Evolutionary conservation across 176 grass and related monocot genomes (phyloP).

Genomic region (Saccharum officinarum): DNA sequence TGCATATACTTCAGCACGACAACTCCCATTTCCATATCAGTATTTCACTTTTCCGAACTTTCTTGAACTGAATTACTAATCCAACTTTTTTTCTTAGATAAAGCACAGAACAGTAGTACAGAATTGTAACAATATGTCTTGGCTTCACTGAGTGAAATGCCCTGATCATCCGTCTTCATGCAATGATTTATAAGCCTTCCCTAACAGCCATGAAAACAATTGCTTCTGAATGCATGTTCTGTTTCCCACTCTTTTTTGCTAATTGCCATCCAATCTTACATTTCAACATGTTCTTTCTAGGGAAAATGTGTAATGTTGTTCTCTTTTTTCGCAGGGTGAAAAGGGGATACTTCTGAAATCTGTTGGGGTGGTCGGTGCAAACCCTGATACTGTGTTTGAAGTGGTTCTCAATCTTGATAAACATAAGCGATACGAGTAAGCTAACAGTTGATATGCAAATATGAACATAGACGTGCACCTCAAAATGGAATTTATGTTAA

Average conservation of each 20-base stretch:
- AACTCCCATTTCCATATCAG: not conserved
- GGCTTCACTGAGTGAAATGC: constrained; percentile 18
- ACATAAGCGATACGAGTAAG: constrained; percentile 90
- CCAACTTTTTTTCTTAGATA: not conserved
- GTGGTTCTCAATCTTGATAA: constrained; percentile 65
- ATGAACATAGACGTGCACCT: not conserved
- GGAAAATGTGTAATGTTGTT: not conserved
- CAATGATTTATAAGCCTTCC: not conserved
- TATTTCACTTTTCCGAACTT: not conserved
- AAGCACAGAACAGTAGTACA: not conserved
- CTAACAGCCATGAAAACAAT: not conserved
- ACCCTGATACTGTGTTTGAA: constrained; percentile 85
- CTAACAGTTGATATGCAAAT: constrained; percentile 15
- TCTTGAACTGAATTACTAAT: not conserved
- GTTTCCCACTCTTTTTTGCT: not conserved
- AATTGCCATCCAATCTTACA: not conserved
- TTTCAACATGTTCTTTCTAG: not conserved
- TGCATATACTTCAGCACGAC: not conserved
- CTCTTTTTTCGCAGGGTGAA: constrained; percentile 46
- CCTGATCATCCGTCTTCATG: not conserved
- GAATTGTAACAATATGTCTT: constrained; percentile 1
- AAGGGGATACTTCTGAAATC: constrained; percentile 77
- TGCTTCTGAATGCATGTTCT: constrained; percentile 1
- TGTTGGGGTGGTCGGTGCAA: constrained; percentile 77
- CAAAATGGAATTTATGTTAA: not conserved